Base-by-base conservation (phyloP, 192 early-diverging fungal species). In the Chytriomyces confervae region DNA sequence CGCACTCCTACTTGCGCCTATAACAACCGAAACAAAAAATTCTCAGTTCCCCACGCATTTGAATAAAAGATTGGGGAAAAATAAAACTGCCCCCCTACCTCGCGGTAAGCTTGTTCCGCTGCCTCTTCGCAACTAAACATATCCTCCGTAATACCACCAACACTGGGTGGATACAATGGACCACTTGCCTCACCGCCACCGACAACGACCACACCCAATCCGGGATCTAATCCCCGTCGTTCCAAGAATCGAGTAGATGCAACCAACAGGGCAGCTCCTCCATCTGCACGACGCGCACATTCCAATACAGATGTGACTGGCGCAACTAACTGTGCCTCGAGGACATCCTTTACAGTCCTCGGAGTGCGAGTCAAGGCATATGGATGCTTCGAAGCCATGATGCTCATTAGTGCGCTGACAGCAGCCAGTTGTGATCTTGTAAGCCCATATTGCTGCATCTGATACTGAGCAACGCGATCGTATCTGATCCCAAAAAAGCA, bases 91-190 rank as follows among this genome's bases (percentile, higher is more conserved):
- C 2, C 4, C 4, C 36, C 36, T 36, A 36, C 36, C 36, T 85
- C 84, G 44, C 79, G 79, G 47, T 78, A 85, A 50, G 84, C 84
- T 13, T 83, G 62, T 7, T 68, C 79, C 16, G 74, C 77, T 0
- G 84, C 84, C 62, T 85, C 81, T 72, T 85, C 84, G 62, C 84
- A 85, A 6, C 76, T 79, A 62, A 85, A 85, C 72, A 77, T 80
- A 5, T 80, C 75, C 66, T 82, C 81, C 24, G 62, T 62, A 43
- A 85, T 85, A 18, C 60, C n/a, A 6, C 61, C 64, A 5, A 81
- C 70, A 50, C 36, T 23, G 7, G 84, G 81, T 27, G 84, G 84
- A 64, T 79, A 85, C 10, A 85, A 67, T 11, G 84, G 84, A 8
- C 84, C 84, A 36, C 72, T 72, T 16, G 84, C 84, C 62, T 85